Base-by-base conservation (phyloP, 176 grass and related monocot genomes). In the Chloris gayana region DNA sequence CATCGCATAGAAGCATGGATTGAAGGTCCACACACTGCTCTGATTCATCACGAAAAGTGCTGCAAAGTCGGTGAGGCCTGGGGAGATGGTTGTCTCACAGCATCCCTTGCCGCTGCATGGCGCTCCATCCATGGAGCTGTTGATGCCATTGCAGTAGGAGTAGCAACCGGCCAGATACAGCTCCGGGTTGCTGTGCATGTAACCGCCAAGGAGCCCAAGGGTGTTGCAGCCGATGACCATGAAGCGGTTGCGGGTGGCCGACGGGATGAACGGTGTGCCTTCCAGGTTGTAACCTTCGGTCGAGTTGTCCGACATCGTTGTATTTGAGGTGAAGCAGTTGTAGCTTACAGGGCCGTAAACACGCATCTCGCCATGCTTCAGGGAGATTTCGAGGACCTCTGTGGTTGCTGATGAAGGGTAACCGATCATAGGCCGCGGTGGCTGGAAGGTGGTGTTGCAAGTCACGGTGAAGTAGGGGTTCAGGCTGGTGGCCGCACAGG, bases 1-100 rank as follows among this genome's bases (percentile, higher is more conserved):
- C 82, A 84, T 88, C 0, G 87, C 51, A 0, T 84, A 88, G 76
- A 60, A 75, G 45, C 86, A 88, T 14, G 86, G 81, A 39, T 74
- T 83, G 74, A 83, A 79, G 9, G 3, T 39, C 87, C 81, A 89
- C 34, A 50, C 75, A 0, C 0, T 69, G 57, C 77, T 89, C 22
- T 29, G 15, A 12, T 71, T 58, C 10, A 63, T 31, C 6, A n/a
- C n/a, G 0, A 71, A 4, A 4, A 70, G 0, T 0, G 8, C 51
- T 24, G 14, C 0, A 0, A 70, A 76, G 31, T 63, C 18, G 0
- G 41, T 81, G 9, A 87, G 85, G 9, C 81, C 58, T 12, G 85
- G 17, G 39, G 78, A 5, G 64, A 81, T 87, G 78, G 53, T 42
- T 9, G 71, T 51, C 64, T 86, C 78, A 6, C 85, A 86, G 41